Percentiles rank a stretch among this genome's conserved stretches.
Conservation (phyloP, 1,139 yeast genomes). For the Nakaseomyces nivariensis region DNA sequence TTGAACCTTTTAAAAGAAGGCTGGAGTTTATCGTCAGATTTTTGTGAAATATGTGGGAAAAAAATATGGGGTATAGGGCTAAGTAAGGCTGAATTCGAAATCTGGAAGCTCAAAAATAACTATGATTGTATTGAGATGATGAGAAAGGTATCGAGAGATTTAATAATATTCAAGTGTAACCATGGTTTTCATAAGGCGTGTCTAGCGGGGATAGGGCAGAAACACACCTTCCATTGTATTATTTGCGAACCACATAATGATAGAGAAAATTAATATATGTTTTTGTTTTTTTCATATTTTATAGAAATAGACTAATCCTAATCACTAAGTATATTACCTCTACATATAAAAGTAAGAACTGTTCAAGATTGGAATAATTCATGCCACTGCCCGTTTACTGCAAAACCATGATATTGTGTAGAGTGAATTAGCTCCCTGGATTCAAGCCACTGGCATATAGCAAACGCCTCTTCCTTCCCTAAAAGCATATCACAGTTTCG, state of each 20-base stretch:
- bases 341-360: no score
- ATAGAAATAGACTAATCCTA: neutral
- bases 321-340: neutral
- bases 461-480: slow-evolving; percentile 40
- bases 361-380: slow-evolving; percentile 8
- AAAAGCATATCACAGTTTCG: slow-evolving; percentile 35
- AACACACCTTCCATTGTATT: slow-evolving; percentile 15
- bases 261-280: neutral
- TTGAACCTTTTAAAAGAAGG: slow-evolving; percentile 34
- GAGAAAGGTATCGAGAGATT: slow-evolving; percentile 6
- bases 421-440: slow-evolving; percentile 34
- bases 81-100: slow-evolving; percentile 33
- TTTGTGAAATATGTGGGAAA: slow-evolving; percentile 67
- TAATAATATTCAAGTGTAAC: slow-evolving; percentile 43
- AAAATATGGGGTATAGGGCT: slow-evolving; percentile 53
- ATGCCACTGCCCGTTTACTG: slow-evolving; percentile 49
- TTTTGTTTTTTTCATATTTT: no score
- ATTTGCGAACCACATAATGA: slow-evolving; percentile 9
- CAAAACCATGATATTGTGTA: slow-evolving; percentile 40
- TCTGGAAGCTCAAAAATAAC: slow-evolving; percentile 36
- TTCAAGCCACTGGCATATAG: slow-evolving; percentile 50
- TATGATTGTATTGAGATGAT: slow-evolving; percentile 13
- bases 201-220: slow-evolving; percentile 38
- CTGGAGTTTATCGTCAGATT: slow-evolving; percentile 44
- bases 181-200: slow-evolving; percentile 68